Base-by-base conservation (phyloP, 208 protist species). In the Trichomonas tenax region DNA sequence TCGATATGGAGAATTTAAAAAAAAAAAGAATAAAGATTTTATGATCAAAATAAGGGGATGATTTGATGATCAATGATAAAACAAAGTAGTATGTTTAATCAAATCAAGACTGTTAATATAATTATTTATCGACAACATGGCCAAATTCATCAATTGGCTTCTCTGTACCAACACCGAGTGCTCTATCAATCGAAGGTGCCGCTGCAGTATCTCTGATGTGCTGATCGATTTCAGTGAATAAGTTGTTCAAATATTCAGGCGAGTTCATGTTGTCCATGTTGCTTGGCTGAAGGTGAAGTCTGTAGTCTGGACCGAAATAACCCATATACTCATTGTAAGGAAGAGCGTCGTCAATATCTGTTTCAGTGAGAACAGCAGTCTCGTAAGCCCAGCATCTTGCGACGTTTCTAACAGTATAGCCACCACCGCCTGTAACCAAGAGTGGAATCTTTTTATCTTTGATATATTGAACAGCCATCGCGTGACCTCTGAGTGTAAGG, bases 301-400 rank as follows among this genome's bases (percentile, higher is more conserved):
- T 84, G 89, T 97, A 99, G 40, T 99, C 98, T 15, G 98, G 98
- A 0, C 97, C 97, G 96, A 98, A 99, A 96, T 99, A 99, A 95
- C 98, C 98, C 38, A 98, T 97, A 97, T 98, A 99, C 36, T 98
- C 98, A 96, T 98, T 98, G 96, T 97, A 98, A n/a, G 98, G 98
- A 17, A 99, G 86, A 88, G 98, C 97, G 49, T 97, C 96, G 11
- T 51, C n/a, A 0, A 97, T 63, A 34, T 96, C 95, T 15, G 40
- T 41, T 26, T 96, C 96, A 46, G 31, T 38, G 0, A 72, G 84
- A 63, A 88, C 86, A 3, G 97, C 97, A 0, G 97, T 98, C 93
- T 98, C 97, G 44, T 97, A 97, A 4, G 98, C 97, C 98, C 98
- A 99, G 96, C 98, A 98, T 63, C 98, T 97, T 17, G 98, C 98